A percentile compares a stretch with the other conserved stretches of the same genome.
Evolutionary conservation across 345 rosid species (phyloP).

Genomic region (Eucalyptus sp.): DNA sequence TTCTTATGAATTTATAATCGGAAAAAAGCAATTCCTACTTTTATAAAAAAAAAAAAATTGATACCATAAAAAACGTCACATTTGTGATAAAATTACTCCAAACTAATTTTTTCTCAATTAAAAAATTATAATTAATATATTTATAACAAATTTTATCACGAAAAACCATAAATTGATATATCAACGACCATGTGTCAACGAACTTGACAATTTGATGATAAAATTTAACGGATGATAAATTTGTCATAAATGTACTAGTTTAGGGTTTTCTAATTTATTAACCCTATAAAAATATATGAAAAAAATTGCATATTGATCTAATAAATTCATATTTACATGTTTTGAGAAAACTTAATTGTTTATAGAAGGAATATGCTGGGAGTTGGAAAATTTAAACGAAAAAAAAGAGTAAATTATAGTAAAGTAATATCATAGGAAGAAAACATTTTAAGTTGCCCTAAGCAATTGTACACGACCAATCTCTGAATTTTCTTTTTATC

Average conservation of each 20-base stretch:
- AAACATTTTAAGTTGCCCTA: neutral
- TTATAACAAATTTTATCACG: too few species aligned
- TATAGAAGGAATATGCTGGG: neutral
- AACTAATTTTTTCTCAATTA: too few species aligned
- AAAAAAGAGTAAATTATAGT: neutral
- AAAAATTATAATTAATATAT: too few species aligned
- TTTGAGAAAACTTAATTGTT: neutral
- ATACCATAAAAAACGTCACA: rapidly evolving
- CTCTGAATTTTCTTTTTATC: neutral
- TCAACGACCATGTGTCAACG: rapidly evolving
- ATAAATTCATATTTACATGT: neutral
- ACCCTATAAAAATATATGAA: too few species aligned
- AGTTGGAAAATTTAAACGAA: neutral
- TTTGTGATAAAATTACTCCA: too few species aligned
- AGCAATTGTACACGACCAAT: neutral
- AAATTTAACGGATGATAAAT: rapidly evolving
- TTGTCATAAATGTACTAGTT: rapidly evolving
- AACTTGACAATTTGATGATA: rapidly evolving
- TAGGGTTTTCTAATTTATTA: rapidly evolving
- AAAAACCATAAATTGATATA: too few species aligned
- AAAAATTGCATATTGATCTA: rapidly evolving
- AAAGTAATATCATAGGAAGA: neutral
- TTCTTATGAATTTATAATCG: rapidly evolving
- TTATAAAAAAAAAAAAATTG: too few species aligned
- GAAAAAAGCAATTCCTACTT: neutral